Evolutionary conservation across 2,329 filamentous ascomycete species (phyloP).

Genomic region (Davidsoniella neocaledoniae): DNA sequence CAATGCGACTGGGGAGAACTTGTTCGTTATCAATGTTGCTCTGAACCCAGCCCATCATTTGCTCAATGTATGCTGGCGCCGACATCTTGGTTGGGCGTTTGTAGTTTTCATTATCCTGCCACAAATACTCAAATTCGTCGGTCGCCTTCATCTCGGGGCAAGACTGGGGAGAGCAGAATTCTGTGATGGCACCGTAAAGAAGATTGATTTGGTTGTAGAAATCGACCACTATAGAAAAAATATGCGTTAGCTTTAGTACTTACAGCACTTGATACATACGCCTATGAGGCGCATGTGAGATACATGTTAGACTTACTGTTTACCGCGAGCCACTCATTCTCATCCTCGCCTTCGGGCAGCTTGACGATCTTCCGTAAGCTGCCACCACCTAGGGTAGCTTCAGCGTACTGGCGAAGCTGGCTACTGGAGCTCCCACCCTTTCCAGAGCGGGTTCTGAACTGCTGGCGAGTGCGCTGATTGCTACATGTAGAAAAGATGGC

Average conservation of each 20-base stretch:
- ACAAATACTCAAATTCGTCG: slow-evolving; percentile 99
- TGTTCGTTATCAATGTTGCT: slow-evolving; percentile 88
- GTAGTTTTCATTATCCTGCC: slow-evolving; percentile 90
- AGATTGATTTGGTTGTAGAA: slow-evolving; percentile 99
- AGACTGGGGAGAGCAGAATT: slow-evolving; percentile 93
- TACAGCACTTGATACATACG: neutral
- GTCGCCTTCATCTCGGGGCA: slow-evolving; percentile 99
- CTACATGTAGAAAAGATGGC: slow-evolving; percentile 26
- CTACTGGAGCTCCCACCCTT: slow-evolving; percentile 78
- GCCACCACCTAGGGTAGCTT: slow-evolving; percentile 87
- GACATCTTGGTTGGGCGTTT: slow-evolving; percentile 97
- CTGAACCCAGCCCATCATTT: slow-evolving; percentile 94
- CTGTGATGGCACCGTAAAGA: slow-evolving; percentile 94
- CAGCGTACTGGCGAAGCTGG: slow-evolving; percentile 93
- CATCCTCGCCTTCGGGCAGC: slow-evolving; percentile 88
- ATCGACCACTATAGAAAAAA: slow-evolving; percentile 62
- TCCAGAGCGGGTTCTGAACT: slow-evolving; percentile 77
- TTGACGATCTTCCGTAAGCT: slow-evolving; percentile 93
- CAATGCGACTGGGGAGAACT: slow-evolving; percentile 87
- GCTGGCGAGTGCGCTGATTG: slow-evolving; percentile 73
- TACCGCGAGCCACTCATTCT: slow-evolving; percentile 96
- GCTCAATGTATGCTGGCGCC: slow-evolving; percentile 92
- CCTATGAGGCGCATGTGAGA: neutral
- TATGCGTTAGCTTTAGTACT: neutral
- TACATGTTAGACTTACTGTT: slow-evolving; percentile 48